Evolutionary conservation across 1,284 basidiomycete genomes (phyloP).

Genomic region (Irpex sp.): DNA sequence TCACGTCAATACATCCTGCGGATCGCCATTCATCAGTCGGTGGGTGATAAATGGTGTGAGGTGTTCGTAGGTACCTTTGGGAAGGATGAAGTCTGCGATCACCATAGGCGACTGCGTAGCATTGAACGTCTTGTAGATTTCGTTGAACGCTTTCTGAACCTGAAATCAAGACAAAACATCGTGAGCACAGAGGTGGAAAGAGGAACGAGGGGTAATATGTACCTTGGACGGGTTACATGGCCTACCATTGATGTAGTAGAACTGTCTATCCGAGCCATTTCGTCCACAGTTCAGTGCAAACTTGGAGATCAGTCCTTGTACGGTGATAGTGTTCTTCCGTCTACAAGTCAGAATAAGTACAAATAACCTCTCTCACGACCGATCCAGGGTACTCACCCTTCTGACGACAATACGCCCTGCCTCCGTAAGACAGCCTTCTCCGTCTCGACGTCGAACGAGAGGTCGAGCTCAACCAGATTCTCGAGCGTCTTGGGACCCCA

Average conservation of each 20-base stretch:
- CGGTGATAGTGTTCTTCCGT: conserved; percentile 42
- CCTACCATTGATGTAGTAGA: conserved; percentile 91
- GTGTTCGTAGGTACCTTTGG: conserved; percentile 57
- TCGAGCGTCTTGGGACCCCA: conserved; percentile 86
- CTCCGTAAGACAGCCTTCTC: conserved; percentile 44
- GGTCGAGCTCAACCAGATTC: conserved; percentile 69
- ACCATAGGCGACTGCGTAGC: conserved; percentile 79
- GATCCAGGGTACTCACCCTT: conserved; percentile 18
- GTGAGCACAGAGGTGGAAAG: conserved; percentile 9
- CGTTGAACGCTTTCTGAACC: conserved; percentile 87
- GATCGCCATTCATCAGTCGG: background rate
- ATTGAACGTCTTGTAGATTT: conserved; percentile 86
- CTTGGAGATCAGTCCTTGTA: conserved; percentile 79
- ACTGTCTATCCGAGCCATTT: conserved; percentile 83
- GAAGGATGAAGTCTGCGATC: conserved; percentile 80
- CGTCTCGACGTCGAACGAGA: conserved; percentile 69
- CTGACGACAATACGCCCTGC: conserved; percentile 17
- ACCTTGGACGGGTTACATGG: conserved; percentile 84
- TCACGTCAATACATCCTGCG: conserved; percentile 93
- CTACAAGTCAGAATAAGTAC: conserved; percentile 1
- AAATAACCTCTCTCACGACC: background rate
- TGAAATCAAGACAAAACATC: conserved; percentile 24
- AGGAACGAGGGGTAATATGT: too few relatives aligned
- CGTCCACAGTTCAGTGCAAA: conserved; percentile 73
- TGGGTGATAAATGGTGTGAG: too few relatives aligned